These are phyloP conservation scores for Puccinia polysora DNA, from an alignment of 1,284 basidiomycete species.

Conservation along the genomic window DNA sequence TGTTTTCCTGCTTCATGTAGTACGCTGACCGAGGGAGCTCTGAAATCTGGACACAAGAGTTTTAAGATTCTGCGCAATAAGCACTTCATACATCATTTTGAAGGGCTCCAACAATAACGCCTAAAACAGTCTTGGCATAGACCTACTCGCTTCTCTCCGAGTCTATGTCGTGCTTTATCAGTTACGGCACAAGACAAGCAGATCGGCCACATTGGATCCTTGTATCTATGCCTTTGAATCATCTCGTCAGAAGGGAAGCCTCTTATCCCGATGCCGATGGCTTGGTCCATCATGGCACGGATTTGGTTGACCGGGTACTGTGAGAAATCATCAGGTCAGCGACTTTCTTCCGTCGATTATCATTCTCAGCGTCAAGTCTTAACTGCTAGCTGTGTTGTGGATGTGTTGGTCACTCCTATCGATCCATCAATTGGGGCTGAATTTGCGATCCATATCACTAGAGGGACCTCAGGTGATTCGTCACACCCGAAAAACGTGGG, in stretches of 20 bases:
- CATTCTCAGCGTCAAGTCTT: no score
- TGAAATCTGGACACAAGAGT: no score
- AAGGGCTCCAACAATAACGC: slow-evolving; percentile 30
- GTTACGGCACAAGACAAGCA: slow-evolving; percentile 38
- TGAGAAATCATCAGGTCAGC: no score
- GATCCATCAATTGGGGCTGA: slow-evolving; percentile 31
- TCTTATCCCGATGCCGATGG: slow-evolving; percentile 4
- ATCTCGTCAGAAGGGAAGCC: slow-evolving; percentile 22
- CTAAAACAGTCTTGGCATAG: slow-evolving; percentile 22
- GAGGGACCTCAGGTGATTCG: slow-evolving; percentile 18
- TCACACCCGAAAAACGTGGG: slow-evolving; percentile 42
- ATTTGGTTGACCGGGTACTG: slow-evolving; percentile 23
- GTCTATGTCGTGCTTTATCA: slow-evolving; percentile 15
- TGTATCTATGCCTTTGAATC: neutral
- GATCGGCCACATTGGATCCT: slow-evolving; percentile 35
- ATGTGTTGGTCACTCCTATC: slow-evolving; percentile 16
- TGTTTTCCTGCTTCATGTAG: no score
- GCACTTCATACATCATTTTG: no score
- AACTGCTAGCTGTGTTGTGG: slow-evolving; percentile 37
- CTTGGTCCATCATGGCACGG: slow-evolving; percentile 30
- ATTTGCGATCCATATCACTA: slow-evolving; percentile 41
- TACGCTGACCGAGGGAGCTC: no score
- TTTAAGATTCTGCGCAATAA: no score
- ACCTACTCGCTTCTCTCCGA: slow-evolving; percentile 5
- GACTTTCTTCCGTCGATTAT: no score